Conservation (phyloP, 2,329 filamentous ascomycete genomes). For the Aspergillus sp. region DNA sequence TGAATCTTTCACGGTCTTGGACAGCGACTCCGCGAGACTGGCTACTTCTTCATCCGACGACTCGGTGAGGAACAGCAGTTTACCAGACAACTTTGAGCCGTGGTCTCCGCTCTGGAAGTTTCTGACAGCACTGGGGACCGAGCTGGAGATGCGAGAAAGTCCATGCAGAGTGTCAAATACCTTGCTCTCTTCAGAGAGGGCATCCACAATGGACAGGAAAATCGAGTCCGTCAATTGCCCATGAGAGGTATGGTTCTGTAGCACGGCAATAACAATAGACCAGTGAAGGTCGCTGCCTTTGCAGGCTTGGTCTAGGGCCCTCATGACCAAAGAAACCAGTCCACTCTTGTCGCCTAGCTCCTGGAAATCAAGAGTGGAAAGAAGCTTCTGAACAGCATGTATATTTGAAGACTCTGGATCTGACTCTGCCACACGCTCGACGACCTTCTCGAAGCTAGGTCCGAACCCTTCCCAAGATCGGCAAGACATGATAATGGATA, state of each 20-base stretch:
- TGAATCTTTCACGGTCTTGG: slow-evolving; percentile 36
- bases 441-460: slow-evolving; percentile 42
- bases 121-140: slow-evolving; percentile 44
- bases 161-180: slow-evolving; percentile 45
- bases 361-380: slow-evolving; percentile 41
- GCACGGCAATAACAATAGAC: slow-evolving; percentile 41
- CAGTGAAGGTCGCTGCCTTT: slow-evolving; percentile 40
- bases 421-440: slow-evolving; percentile 36
- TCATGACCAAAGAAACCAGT: slow-evolving; percentile 39
- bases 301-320: slow-evolving; percentile 39
- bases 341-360: slow-evolving; percentile 38
- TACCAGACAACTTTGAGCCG: slow-evolving; percentile 55
- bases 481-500: slow-evolving; percentile 65
- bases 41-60: slow-evolving; percentile 56
- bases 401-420: slow-evolving; percentile 35
- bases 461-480: slow-evolving; percentile 46
- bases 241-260: slow-evolving; percentile 41
- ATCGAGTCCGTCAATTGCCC: slow-evolving; percentile 38
- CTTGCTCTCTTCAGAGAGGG: slow-evolving; percentile 42
- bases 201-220: slow-evolving; percentile 43
- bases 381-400: slow-evolving; percentile 41
- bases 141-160: slow-evolving; percentile 47
- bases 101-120: slow-evolving; percentile 47
- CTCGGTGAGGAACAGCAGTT: slow-evolving; percentile 56
- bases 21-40: slow-evolving; percentile 40